Evolutionary conservation across 352 stramenopile species (phyloP), one percentile per base, ranked within the genome.

Genomic region (Globisporangium camurandrum): DNA sequence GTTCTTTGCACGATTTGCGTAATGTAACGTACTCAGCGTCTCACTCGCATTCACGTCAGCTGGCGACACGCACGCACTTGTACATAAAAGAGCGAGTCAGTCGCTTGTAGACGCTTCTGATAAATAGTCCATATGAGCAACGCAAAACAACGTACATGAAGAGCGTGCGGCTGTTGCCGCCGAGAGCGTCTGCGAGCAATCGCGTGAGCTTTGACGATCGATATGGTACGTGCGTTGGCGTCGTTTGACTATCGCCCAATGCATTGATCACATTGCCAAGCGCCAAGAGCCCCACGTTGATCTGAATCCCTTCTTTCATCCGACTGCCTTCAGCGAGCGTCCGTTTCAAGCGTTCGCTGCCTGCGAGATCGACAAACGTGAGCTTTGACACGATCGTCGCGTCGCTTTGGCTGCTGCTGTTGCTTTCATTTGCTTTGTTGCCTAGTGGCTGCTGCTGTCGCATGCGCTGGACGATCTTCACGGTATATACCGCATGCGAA

Each of bases 231-330:
- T 90, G 75, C 8, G 61, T 53, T n/a, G 83, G 71, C 22, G 67
- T 67, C 31, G 64, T 55, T 1, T 64, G 71, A 38, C 54, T 84
- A 40, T 91, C 84, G 11, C 81, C 81, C 4, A 95, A 68, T 2
- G 84, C 84, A 33, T 90, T 95, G 33, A 95, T 95, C 11, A 95
- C 84, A 44, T 95, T 95, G 22, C 84, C 84, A 0, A 95, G 61
- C 17, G 84, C 84, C 4, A 95, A 64, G 4, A 95, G 49, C 9
- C 84, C 84, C 4, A 93, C 77, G 28, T 94, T 94, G 47, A 94
- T 94, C 55, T 94, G 81, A 42, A 95, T 95, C 0, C 84, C 84
- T 54, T 95, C 84, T 56, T 93, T 95, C 84, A 95, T 95, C 1
- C 84, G 67, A 44, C 73, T 78, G 20, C 84, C 84, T 57, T 89